These are phyloP conservation scores for Arthrobotrys iridis DNA, from an alignment of 2,329 filamentous ascomycete genomes.

Conservation along the genomic window DNA sequence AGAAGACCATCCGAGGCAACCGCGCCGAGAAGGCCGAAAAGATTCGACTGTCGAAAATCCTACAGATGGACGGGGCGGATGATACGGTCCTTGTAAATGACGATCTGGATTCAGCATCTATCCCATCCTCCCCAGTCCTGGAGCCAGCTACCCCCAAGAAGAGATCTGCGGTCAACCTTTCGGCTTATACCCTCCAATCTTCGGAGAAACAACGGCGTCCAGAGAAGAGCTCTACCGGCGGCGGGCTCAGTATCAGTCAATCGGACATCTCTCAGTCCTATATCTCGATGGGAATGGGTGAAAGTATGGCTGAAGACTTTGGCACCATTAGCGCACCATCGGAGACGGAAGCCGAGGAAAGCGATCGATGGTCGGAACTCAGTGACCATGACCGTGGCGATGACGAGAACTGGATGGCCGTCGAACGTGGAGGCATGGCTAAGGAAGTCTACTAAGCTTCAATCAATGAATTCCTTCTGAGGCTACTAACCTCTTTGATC, in stretches of 20 bases:
- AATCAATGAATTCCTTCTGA: neutral
- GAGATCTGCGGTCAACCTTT: constrained; percentile 39
- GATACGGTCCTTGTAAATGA: constrained; percentile 40
- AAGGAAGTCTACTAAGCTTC: constrained; percentile 41
- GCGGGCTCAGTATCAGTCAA: constrained; percentile 22
- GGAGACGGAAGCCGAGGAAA: constrained; percentile 51
- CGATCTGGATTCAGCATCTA: constrained; percentile 42
- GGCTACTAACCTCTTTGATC: neutral
- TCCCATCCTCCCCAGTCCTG: constrained; percentile 40
- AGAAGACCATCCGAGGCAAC: constrained; percentile 12
- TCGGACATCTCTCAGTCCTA: constrained; percentile 46
- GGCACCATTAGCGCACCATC: constrained; percentile 33
- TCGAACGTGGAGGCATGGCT: constrained; percentile 43
- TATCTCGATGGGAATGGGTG: constrained; percentile 36
- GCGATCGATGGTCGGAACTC: constrained; percentile 50
- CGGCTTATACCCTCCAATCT: constrained; percentile 25
- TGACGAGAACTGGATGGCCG: constrained; percentile 50
- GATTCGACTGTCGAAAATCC: neutral
- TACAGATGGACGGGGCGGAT: constrained; percentile 34
- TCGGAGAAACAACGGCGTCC: neutral
- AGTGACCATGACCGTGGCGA: constrained; percentile 33
- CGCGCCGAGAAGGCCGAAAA: neutral
- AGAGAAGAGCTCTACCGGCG: constrained; percentile 17
- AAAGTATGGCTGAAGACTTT: constrained; percentile 47
- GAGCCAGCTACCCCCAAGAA: constrained; percentile 41